Conservation (phyloP, 1,139 yeast genomes). For the Debaryomycetaceae sp. region DNA sequence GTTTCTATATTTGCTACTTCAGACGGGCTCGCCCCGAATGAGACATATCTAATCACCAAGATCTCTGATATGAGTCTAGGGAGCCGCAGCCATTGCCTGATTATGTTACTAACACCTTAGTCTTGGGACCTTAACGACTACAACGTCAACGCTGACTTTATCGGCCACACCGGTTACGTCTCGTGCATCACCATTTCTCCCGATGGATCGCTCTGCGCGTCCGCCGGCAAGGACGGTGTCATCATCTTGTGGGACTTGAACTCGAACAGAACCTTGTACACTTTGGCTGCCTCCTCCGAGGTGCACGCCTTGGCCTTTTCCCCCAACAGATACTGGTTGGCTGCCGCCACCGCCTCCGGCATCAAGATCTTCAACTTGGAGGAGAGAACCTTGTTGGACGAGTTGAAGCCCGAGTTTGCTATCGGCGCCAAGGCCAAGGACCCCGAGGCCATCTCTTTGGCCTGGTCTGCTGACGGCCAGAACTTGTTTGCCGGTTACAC, state of each 20-base stretch:
- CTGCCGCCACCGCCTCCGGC: constrained; percentile 98
- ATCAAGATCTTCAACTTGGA: constrained; percentile 98
- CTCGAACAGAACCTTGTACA: constrained; percentile 85
- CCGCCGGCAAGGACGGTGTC: constrained; percentile 99
- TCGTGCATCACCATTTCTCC: constrained; percentile 98
- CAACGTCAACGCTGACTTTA: constrained; percentile 90
- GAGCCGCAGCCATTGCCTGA: no score
- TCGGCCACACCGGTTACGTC: constrained; percentile 99
- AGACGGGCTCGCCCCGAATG: constrained; percentile 83
- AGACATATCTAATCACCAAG: constrained; percentile 97
- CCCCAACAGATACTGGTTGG: constrained; percentile 99
- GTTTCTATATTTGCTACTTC: constrained; percentile 98
- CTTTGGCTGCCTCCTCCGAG: constrained; percentile 94
- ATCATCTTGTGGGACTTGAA: constrained; percentile 98
- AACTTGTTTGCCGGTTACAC: constrained; percentile 99
- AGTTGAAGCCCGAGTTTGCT: constrained; percentile 97
- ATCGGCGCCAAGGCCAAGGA: constrained; percentile 88
- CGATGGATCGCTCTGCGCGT: constrained; percentile 98
- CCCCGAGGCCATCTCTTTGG: constrained; percentile 97
- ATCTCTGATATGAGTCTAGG: constrained; percentile 93
- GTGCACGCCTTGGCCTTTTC: constrained; percentile 98
- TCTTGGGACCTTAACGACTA: constrained; percentile 92
- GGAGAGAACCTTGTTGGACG: constrained; percentile 93
- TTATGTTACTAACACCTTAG: constrained; percentile 40
- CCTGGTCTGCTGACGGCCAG: constrained; percentile 99